Evolutionary conservation across 352 stramenopile genomes (phyloP).

Genomic region (Phytophthora syringae): DNA sequence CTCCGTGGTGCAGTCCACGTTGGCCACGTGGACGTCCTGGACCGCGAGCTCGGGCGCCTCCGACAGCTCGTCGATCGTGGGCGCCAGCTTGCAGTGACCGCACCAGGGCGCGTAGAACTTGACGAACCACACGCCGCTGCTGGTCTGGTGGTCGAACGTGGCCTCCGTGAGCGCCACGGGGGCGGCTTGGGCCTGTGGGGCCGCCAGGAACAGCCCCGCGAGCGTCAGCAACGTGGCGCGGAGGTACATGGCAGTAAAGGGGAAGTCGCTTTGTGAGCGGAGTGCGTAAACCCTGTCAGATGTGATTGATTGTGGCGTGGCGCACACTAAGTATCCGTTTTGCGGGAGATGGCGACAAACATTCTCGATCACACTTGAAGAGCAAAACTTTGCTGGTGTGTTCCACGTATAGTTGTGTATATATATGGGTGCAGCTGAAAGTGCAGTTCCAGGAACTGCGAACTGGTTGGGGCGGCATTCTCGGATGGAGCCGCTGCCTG

Average conservation of each 20-base stretch:
- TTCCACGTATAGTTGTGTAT: too few relatives aligned
- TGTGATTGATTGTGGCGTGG: too few relatives aligned
- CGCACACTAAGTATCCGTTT: too few relatives aligned
- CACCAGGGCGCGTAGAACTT: slow-evolving; percentile 91
- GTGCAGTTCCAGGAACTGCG: too few relatives aligned
- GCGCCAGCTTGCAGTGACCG: slow-evolving; percentile 83
- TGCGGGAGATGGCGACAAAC: too few relatives aligned
- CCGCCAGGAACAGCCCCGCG: slow-evolving; percentile 34
- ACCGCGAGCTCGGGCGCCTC: slow-evolving; percentile 41
- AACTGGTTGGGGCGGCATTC: too few relatives aligned
- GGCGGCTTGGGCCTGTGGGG: slow-evolving; percentile 29
- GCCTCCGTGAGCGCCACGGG: slow-evolving; percentile 49
- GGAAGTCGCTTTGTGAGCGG: slow-evolving; percentile 10
- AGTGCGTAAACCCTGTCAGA: too few relatives aligned
- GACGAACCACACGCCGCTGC: slow-evolving; percentile 68
- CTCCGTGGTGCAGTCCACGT: slow-evolving; percentile 84
- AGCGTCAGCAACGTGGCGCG: slow-evolving; percentile 29
- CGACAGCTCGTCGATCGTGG: slow-evolving; percentile 65
- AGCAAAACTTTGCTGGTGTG: too few relatives aligned
- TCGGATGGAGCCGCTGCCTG: slow-evolving; percentile 46
- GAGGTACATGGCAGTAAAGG: slow-evolving; percentile 14
- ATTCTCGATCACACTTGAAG: too few relatives aligned
- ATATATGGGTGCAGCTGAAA: too few relatives aligned
- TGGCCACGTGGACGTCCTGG: slow-evolving; percentile 60
- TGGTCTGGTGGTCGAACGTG: slow-evolving; percentile 69